Evolutionary conservation across 495 filamentous ascomycete species (phyloP).

Genomic region (Daldinia concentrica): DNA sequence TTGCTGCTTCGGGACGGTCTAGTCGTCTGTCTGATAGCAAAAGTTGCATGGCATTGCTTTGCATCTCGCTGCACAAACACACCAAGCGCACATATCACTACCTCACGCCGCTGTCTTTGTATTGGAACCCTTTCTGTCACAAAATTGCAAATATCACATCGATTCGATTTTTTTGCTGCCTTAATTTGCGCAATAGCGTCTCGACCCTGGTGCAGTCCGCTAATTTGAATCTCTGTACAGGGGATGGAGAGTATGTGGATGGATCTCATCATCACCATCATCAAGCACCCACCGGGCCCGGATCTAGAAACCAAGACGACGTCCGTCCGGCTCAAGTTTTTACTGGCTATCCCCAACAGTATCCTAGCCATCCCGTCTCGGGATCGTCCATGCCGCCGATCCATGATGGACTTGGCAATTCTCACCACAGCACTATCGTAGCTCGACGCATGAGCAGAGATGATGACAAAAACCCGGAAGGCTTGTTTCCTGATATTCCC

Average conservation of each 20-base stretch:
- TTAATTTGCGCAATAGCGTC: conserved; percentile 46
- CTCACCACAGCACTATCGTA: conserved; percentile 52
- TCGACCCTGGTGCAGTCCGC: conserved; percentile 40
- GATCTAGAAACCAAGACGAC: conserved; percentile 56
- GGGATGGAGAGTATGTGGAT: conserved; percentile 63
- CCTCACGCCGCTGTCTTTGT: conserved; percentile 49
- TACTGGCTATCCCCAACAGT: conserved; percentile 73
- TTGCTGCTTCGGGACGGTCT: conserved; percentile 44
- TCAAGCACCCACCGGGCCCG: conserved; percentile 54
- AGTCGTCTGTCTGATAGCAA: conserved; percentile 46
- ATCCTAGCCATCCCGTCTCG: conserved; percentile 58
- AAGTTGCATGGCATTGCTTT: conserved; percentile 48
- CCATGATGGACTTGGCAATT: conserved; percentile 70
- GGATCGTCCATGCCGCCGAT: conserved; percentile 76
- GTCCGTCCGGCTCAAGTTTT: conserved; percentile 83
- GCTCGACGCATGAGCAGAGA: conserved; percentile 44
- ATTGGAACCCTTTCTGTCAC: conserved; percentile 41
- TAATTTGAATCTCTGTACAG: conserved; percentile 49
- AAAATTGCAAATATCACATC: conserved; percentile 45
- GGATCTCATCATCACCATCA: conserved; percentile 72
- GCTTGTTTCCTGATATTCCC: conserved; percentile 85
- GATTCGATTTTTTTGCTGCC: conserved; percentile 44
- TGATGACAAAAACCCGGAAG: conserved; percentile 62
- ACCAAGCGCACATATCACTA: conserved; percentile 51
- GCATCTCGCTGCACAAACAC: conserved; percentile 51